Evolutionary conservation across 139 green algal species (phyloP).

Genomic region (Mesotaenium endlicherianum): DNA sequence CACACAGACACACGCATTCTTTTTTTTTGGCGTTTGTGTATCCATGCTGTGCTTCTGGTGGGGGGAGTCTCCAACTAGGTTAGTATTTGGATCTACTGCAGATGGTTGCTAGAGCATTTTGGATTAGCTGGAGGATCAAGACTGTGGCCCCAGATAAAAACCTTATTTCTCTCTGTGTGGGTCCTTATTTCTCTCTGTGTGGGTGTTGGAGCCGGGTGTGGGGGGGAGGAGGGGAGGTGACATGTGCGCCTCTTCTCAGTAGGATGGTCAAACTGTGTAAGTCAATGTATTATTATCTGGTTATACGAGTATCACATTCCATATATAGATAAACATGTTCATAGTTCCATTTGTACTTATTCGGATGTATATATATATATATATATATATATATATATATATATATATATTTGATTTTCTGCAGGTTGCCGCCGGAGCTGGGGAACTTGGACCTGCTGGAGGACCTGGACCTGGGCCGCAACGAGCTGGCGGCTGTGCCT

Average conservation of each 20-base stretch:
- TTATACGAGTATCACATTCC: not conserved
- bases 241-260: not conserved
- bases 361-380: not conserved
- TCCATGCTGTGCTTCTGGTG: too few relatives aligned
- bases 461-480: slow-evolving; percentile 61
- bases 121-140: too few relatives aligned
- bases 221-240: too few relatives aligned
- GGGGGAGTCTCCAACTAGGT: too few relatives aligned
- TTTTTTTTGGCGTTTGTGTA: too few relatives aligned
- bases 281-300: not conserved
- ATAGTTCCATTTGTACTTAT: not conserved
- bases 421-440: slow-evolving; percentile 21
- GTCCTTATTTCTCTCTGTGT: too few relatives aligned
- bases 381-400: not conserved
- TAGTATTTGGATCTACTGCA: too few relatives aligned
- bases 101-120: too few relatives aligned
- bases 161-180: too few relatives aligned
- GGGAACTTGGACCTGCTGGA: slow-evolving; percentile 34
- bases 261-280: not conserved
- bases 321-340: not conserved
- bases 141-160: too few relatives aligned
- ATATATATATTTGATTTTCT: not conserved
- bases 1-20: too few relatives aligned
- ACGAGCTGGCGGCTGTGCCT: slow-evolving; percentile 56
- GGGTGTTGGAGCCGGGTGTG: too few relatives aligned